phyloP scores from a whole-genome alignment of 768 basidiomycete genomes.

The Botryobasidium botryosum region DNA sequence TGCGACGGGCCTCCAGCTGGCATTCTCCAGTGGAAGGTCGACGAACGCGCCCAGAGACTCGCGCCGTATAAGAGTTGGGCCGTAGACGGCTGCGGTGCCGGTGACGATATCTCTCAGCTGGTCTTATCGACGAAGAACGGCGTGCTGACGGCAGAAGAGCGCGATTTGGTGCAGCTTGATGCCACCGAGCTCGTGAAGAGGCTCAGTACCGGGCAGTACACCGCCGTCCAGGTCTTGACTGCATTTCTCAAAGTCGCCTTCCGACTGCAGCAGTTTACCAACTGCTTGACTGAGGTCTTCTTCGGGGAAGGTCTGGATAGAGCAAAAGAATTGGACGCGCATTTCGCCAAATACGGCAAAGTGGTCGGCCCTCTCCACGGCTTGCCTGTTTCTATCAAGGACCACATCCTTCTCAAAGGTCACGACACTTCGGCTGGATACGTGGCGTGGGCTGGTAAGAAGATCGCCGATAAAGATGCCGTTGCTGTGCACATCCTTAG shows the following conservation, averaged over 20 bases:
- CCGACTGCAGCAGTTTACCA: conserved; percentile 19
- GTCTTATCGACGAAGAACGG: conserved; percentile 16
- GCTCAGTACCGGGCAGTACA: conserved; percentile 19
- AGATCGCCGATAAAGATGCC: conserved; percentile 19
- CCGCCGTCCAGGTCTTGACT: conserved; percentile 24
- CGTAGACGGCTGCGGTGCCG: too few species aligned
- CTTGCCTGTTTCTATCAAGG: conserved; percentile 19
- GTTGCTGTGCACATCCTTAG: conserved; percentile 23
- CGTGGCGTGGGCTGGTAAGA: conserved; percentile 25
- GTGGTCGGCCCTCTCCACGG: conserved; percentile 13
- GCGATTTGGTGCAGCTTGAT: conserved; percentile 22
- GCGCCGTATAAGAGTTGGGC: too few species aligned
- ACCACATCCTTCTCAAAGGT: conserved; percentile 31
- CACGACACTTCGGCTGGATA: conserved; percentile 24
- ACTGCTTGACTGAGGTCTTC: conserved; percentile 32
- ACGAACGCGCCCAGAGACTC: too few species aligned
- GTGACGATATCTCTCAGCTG: conserved; percentile 19
- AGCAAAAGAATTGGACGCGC: conserved; percentile 34
- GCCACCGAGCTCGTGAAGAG: conserved; percentile 20
- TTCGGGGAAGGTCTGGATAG: conserved; percentile 25
- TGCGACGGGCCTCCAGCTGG: too few species aligned
- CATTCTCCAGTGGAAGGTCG: too few species aligned
- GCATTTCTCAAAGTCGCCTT: conserved; percentile 25
- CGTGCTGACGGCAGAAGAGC: conserved; percentile 19
- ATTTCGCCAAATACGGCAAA: conserved; percentile 28